Percentiles rank a stretch among this genome's conserved stretches.
Conservation (phyloP, 2,329 filamentous ascomycete species). For the Macrophomina tecta region DNA sequence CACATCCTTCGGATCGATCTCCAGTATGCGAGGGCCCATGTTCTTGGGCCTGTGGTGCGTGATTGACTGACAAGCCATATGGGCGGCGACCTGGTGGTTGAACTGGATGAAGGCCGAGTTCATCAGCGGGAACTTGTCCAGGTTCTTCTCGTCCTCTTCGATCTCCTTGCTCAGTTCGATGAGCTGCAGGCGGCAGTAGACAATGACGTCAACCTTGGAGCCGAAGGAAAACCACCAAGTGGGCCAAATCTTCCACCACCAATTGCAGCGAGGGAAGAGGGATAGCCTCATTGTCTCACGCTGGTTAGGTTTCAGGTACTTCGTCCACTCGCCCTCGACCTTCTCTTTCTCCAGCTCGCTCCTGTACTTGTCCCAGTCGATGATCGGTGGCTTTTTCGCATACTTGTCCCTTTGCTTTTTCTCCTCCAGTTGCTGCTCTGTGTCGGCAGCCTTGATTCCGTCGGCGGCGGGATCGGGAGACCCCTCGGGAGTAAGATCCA, state of each 20-base stretch:
- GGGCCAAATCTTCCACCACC: conserved; percentile 29
- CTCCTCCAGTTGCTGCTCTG: conserved; percentile 1
- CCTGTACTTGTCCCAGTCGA: conserved; percentile 30
- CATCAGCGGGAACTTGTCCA: conserved; percentile 88
- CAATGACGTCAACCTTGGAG: conserved; percentile 93
- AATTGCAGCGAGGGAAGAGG: conserved; percentile 63
- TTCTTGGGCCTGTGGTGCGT: conserved; percentile 90
- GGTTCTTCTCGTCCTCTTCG: conserved; percentile 83
- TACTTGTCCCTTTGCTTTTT: conserved; percentile 24
- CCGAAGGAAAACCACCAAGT: conserved; percentile 80
- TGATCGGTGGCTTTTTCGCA: conserved; percentile 27
- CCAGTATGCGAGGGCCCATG: conserved; percentile 91
- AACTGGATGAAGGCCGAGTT: conserved; percentile 98
- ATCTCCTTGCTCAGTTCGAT: conserved; percentile 91
- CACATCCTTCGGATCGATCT: conserved; percentile 91
- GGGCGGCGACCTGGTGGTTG: conserved; percentile 94
- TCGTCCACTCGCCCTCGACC: conserved; percentile 70
- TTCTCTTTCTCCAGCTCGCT: conserved; percentile 34
- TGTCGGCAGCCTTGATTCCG: background rate
- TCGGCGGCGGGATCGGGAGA: background rate
- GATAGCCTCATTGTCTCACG: conserved; percentile 84
- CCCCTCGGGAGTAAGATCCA: background rate
- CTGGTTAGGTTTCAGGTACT: conserved; percentile 80
- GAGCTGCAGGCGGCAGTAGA: conserved; percentile 84
- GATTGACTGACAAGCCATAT: conserved; percentile 95